Percentiles rank a stretch among this genome's conserved stretches.
phyloP scores from a whole-genome alignment of 495 filamentous ascomycete genomes.

The Xeromyces bisporus region DNA sequence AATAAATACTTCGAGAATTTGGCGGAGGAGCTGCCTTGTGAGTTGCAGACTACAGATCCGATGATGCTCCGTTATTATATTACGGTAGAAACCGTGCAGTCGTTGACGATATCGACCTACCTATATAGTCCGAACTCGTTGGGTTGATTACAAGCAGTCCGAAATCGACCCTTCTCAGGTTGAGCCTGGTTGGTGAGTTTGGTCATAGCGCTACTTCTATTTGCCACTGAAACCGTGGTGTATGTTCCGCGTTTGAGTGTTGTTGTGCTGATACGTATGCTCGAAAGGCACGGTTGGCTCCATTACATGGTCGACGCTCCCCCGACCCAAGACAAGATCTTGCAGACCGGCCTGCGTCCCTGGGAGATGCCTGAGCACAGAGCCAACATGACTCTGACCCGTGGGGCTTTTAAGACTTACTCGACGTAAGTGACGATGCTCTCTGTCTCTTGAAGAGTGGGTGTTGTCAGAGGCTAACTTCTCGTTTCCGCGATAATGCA shows the following conservation, averaged over 20 bases:
- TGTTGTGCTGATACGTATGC: not conserved
- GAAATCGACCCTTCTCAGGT: constrained; percentile 85
- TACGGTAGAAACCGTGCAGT: not conserved
- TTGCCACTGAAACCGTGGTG: not conserved
- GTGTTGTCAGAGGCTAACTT: too few species aligned
- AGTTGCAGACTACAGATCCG: constrained; percentile 12
- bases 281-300: constrained; percentile 81
- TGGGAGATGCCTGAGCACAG: constrained; percentile 68
- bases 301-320: constrained; percentile 83
- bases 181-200: constrained; percentile 77
- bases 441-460: not conserved
- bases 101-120: constrained; percentile 1
- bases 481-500: constrained; percentile 3
- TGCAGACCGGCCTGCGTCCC: constrained; percentile 42
- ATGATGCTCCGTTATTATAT: not conserved
- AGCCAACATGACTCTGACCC: constrained; percentile 53
- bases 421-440: constrained; percentile 52
- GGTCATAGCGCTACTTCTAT: not conserved
- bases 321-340: constrained; percentile 54
- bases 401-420: constrained; percentile 79
- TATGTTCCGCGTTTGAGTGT: not conserved
- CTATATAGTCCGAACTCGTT: constrained; percentile 72
- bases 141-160: constrained; percentile 86
- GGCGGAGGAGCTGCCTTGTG: constrained; percentile 81
- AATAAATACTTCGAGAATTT: constrained; percentile 97